phyloP scores from a whole-genome alignment of 2,329 filamentous ascomycete genomes.

The Trichoderma simmonsii region DNA sequence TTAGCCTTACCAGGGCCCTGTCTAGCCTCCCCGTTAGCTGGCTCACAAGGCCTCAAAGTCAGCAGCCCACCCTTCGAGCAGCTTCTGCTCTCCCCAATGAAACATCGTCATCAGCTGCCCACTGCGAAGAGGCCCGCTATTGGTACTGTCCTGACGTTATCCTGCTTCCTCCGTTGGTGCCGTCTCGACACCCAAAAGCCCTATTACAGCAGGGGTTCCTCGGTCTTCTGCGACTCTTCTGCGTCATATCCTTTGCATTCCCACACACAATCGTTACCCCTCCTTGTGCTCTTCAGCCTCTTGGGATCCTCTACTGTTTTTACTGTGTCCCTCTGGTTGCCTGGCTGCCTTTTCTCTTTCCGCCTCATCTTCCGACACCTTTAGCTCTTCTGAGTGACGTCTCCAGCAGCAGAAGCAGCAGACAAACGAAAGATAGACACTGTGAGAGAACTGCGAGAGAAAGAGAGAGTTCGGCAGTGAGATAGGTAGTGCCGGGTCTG shows the following conservation, averaged over 20 bases:
- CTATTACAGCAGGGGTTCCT: constrained; percentile 2
- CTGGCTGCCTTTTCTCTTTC: not conserved
- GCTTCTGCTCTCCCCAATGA: constrained; percentile 1
- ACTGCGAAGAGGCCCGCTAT: constrained; percentile 13
- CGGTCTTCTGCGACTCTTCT: constrained; percentile 7
- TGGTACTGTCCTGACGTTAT: constrained; percentile 20
- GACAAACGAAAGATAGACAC: not conserved
- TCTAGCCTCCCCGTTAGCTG: constrained; percentile 11
- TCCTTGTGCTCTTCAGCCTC: constrained; percentile 7
- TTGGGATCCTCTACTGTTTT: not conserved
- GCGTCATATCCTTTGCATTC: constrained; percentile 15
- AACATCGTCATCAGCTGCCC: constrained; percentile 18
- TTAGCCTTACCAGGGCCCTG: constrained; percentile 3
- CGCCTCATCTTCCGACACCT: not conserved
- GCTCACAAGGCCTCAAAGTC: constrained; percentile 9
- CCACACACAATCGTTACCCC: constrained; percentile 2
- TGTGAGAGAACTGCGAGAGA: not conserved
- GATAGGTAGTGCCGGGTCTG: not conserved
- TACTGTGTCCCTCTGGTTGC: constrained; percentile 18
- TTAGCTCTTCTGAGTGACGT: not conserved
- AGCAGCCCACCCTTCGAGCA: constrained; percentile 6
- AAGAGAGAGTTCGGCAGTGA: not conserved
- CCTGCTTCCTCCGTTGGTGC: constrained; percentile 2
- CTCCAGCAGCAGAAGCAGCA: not conserved
- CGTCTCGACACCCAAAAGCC: not conserved